These are phyloP conservation scores for Termitomyces eurrhizus DNA, from an alignment of 768 basidiomycete genomes.

Conservation along the genomic window DNA sequence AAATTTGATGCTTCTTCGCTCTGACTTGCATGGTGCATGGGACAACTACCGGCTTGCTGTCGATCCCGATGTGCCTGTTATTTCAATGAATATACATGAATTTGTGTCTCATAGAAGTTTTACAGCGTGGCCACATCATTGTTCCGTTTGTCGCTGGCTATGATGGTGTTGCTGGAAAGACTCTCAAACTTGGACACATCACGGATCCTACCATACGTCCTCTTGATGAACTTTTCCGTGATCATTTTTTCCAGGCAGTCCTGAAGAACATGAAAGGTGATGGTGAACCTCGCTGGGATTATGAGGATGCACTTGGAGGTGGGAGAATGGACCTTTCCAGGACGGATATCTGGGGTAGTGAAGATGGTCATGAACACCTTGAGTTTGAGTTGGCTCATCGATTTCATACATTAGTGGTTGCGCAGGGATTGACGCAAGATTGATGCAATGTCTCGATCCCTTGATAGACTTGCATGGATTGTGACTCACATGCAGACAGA, in stretches of 20 bases:
- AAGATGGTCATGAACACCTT: not conserved
- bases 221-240: not conserved
- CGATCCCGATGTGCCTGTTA: not conserved
- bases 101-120: not conserved
- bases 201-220: not conserved
- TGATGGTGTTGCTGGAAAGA: not conserved
- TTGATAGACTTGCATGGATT: too few relatives aligned
- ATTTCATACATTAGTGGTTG: not conserved
- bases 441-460: too few relatives aligned
- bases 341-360: not conserved
- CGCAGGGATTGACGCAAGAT: not conserved
- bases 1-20: not conserved
- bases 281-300: not conserved
- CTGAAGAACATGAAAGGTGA: not conserved
- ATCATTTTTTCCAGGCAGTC: not conserved
- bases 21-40: not conserved
- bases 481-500: too few relatives aligned
- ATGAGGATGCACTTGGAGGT: not conserved
- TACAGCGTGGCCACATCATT: not conserved
- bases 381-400: not conserved
- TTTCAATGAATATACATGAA: not conserved
- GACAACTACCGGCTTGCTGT: not conserved
- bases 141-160: not conserved
- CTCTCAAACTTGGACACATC: not conserved
- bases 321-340: not conserved